These are phyloP conservation scores for Andalucia godoyi DNA, from an alignment of 78 protist species.

Conservation along the genomic window DNA sequence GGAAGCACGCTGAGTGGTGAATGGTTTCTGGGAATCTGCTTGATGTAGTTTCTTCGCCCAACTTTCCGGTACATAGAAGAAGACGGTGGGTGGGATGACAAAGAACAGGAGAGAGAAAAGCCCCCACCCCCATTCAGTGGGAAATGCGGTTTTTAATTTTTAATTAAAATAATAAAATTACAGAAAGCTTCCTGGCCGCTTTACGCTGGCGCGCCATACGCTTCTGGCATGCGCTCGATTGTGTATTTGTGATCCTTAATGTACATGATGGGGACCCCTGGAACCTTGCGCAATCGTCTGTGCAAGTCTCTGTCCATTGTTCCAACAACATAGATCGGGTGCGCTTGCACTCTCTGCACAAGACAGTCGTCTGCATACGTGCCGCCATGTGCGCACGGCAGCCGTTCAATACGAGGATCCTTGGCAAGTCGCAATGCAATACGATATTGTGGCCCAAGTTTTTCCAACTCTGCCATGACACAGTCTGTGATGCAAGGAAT, in stretches of 20 bases:
- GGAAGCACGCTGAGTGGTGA: no score
- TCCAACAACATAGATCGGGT: slow-evolving; percentile 81
- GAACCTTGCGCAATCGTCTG: slow-evolving; percentile 89
- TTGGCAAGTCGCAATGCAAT: slow-evolving; percentile 79
- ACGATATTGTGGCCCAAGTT: slow-evolving; percentile 81
- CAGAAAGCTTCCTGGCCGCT: no score
- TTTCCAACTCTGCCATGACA: slow-evolving; percentile 96
- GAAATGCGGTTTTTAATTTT: no score
- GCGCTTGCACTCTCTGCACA: slow-evolving; percentile 62
- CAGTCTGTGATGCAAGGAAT: slow-evolving; percentile 89
- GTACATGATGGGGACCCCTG: slow-evolving; percentile 95
- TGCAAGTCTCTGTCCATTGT: slow-evolving; percentile 94
- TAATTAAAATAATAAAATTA: no score
- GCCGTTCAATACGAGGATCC: slow-evolving; percentile 90
- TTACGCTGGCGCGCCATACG: slow-evolving; percentile 18
- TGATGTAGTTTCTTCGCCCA: no score
- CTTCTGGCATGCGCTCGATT: slow-evolving; percentile 95
- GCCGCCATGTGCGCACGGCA: slow-evolving; percentile 83
- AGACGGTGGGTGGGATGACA: no score
- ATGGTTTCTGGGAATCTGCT: no score
- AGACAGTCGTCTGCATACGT: slow-evolving; percentile 99
- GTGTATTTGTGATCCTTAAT: slow-evolving; percentile 61
- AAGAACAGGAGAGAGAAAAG: no score
- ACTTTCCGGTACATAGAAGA: no score
- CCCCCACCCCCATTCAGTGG: no score